Evolutionary conservation across 129 eudicot species (phyloP).

Genomic region (Chrysanthemum lavandulifolium): DNA sequence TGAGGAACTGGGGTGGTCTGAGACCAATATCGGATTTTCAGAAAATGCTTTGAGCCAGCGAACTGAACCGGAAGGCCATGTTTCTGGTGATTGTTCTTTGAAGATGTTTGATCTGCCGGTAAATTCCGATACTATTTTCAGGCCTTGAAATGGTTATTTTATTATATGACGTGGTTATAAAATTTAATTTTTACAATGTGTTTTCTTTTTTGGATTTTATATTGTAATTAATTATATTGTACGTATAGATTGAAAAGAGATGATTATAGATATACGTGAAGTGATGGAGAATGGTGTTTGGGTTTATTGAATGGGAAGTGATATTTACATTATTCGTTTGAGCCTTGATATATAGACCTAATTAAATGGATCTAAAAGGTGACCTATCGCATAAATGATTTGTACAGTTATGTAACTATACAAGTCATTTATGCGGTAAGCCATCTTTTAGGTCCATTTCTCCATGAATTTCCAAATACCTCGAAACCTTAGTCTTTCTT

Average conservation of each 20-base stretch:
- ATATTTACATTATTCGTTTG: not conserved
- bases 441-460: no score
- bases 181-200: not conserved
- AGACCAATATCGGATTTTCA: constrained; percentile 22
- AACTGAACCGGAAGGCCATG: constrained; percentile 34
- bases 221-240: constrained; percentile 11
- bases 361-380: no score
- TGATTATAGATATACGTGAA: not conserved
- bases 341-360: no score
- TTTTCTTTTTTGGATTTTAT: constrained; percentile 4
- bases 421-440: no score
- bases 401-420: no score
- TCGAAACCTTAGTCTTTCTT: no score
- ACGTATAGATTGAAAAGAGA: constrained; percentile 13
- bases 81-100: constrained; percentile 35
- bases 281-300: not conserved
- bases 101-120: constrained; percentile 36
- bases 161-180: constrained; percentile 13
- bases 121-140: constrained; percentile 42
- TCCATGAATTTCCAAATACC: no score
- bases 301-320: not conserved
- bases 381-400: no score
- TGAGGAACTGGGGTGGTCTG: constrained; percentile 52
- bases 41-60: constrained; percentile 18
- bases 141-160: constrained; percentile 34